Evolutionary conservation across 192 early-diverging fungal species (phyloP), one percentile per base, ranked within the genome.

Genomic region (Phycomyces nitens): DNA sequence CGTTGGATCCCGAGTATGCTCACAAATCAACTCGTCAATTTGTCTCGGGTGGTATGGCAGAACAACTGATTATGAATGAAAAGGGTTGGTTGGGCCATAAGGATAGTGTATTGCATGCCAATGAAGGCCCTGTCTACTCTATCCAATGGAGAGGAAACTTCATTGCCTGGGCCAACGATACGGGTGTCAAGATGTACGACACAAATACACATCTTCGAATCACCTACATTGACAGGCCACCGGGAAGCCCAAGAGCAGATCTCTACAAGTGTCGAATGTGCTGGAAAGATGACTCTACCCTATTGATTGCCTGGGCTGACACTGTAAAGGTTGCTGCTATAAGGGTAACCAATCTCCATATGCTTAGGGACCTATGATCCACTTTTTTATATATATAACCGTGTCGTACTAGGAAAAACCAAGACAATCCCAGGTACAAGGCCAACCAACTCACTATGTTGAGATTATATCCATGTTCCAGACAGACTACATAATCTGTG

Each of bases 271-370:
- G 92, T 59, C 85, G 92, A 44, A 65, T 99, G 53, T 84, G 84
- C 68, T 99, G 97, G 97, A 87, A 84, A 57, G 82, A 84, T 42
- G 84, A 88, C 26, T 78, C 65, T 15, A 87, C 88, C 5, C 74
- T 99, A 44, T 66, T 97, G 16, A 87, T 97, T 59, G 97, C 94
- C 0, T 99, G 97, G 97, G 97, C 92, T 8, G 89, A 98, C 66
- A 84, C 80, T 58, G 91, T 99, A 41, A 96, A 92, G 66, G 80
- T 97, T 11, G 90, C 90, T 15, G 75, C 79, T 2, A 82, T 99
- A 27, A 88, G 86, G 62, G 88, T 80, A 64, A 66, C 59, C 11
- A 54, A 27, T 39, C 43, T 24, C 39, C 2, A 56, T 16, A 29
- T 8, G n/a, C n/a, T n/a, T n/a, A n/a, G n/a, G n/a, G n/a, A n/a